phyloP scores from a whole-genome alignment of 1,139 yeast species.

The Lizanozyma gosingica region DNA sequence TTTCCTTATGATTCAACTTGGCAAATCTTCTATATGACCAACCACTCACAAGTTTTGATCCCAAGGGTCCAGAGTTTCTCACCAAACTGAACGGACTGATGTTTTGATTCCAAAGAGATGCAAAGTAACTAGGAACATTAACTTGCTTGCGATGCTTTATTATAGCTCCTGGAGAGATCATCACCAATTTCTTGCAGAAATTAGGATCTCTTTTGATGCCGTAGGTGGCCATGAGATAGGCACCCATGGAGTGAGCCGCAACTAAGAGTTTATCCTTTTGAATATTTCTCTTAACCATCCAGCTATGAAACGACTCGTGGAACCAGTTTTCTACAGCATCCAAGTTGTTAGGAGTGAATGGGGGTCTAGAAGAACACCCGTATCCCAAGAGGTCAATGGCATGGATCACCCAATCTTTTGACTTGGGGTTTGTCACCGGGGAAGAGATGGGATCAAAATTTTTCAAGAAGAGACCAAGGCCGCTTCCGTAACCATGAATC shows the following conservation, averaged over 20 bases:
- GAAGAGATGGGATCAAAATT: slow-evolving; percentile 42
- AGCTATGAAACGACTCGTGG: slow-evolving; percentile 38
- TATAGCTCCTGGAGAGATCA: slow-evolving; percentile 63
- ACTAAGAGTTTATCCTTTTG: slow-evolving; percentile 26
- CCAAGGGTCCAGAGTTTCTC: slow-evolving; percentile 54
- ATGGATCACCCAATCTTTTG: slow-evolving; percentile 54
- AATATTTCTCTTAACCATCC: slow-evolving; percentile 31
- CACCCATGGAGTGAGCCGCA: slow-evolving; percentile 60
- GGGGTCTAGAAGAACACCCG: slow-evolving; percentile 64
- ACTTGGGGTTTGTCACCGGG: slow-evolving; percentile 13
- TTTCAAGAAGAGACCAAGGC: slow-evolving; percentile 60
- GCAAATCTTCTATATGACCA: slow-evolving; percentile 67
- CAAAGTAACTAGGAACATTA: slow-evolving; percentile 54
- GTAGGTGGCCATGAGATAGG: slow-evolving; percentile 42
- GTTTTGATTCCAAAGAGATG: slow-evolving; percentile 58
- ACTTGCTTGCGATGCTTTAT: slow-evolving; percentile 33
- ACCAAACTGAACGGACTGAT: slow-evolving; percentile 64
- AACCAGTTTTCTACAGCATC: slow-evolving; percentile 43
- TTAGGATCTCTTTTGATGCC: slow-evolving; percentile 33
- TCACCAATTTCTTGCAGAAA: slow-evolving; percentile 37
- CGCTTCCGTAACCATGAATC: slow-evolving; percentile 77
- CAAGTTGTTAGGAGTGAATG: slow-evolving; percentile 28
- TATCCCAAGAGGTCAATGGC: slow-evolving; percentile 70
- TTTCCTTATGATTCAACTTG: slow-evolving; percentile 22
- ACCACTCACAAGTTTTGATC: slow-evolving; percentile 66